Conservation (phyloP, 257 asterid genomes). For the Paraleonurus japonicus region DNA sequence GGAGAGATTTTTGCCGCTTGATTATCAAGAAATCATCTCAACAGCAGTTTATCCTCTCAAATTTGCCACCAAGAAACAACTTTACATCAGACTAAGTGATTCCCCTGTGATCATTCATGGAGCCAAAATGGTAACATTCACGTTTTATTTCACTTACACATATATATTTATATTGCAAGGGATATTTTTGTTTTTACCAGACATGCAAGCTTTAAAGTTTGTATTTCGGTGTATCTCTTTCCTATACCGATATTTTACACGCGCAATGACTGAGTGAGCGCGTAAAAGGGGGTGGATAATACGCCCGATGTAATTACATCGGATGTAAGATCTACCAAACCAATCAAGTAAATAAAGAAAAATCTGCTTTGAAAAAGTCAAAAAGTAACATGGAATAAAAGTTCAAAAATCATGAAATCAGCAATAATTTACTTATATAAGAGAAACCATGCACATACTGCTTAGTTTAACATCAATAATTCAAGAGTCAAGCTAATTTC, state of each 20-base stretch:
- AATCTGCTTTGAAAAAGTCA: background rate
- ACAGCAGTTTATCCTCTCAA: slow-evolving; percentile 29
- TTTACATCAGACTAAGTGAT: slow-evolving; percentile 39
- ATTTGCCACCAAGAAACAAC: slow-evolving; percentile 40
- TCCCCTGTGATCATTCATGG: slow-evolving; percentile 43
- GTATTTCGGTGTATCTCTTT: background rate
- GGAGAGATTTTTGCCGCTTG: slow-evolving; percentile 50
- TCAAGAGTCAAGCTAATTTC: slow-evolving; percentile 9
- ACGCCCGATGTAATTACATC: background rate
- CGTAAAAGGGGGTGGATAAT: background rate
- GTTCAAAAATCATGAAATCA: background rate
- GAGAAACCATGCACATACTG: background rate
- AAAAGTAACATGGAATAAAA: background rate
- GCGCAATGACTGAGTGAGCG: too few species aligned
- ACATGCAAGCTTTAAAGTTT: background rate
- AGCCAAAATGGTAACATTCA: slow-evolving; percentile 41
- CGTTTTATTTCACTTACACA: background rate
- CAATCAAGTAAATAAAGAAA: background rate
- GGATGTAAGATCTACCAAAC: background rate
- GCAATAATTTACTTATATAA: background rate
- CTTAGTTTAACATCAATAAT: background rate
- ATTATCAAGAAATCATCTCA: slow-evolving; percentile 44
- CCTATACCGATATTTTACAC: too few species aligned
- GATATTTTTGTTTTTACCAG: background rate
- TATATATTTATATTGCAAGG: background rate